phyloP scores from a whole-genome alignment of 208 protist genomes.

The Leptomonas pyrrhocoris region DNA sequence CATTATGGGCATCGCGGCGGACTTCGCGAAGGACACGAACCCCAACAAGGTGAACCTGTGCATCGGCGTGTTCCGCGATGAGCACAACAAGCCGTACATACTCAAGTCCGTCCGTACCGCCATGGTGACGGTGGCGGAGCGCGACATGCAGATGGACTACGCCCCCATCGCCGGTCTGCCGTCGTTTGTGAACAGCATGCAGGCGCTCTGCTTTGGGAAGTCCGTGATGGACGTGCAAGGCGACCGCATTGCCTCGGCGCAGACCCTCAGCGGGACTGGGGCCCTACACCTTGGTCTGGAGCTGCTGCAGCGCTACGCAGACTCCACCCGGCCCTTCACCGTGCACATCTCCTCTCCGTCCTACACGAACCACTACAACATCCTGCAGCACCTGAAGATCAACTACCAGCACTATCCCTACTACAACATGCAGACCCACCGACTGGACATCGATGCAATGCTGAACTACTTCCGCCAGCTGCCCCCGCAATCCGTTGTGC shows the following conservation, averaged over 20 bases:
- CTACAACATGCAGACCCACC: conserved; percentile 63
- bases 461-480: conserved; percentile 58
- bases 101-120: conserved; percentile 90
- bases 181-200: conserved; percentile 73
- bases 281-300: conserved; percentile 72
- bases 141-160: conserved; percentile 91
- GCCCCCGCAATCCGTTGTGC: conserved; percentile 83
- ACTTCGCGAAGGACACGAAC: conserved; percentile 70
- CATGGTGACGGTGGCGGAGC: conserved; percentile 30
- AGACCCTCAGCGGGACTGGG: conserved; percentile 86
- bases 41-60: conserved; percentile 96
- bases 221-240: conserved; percentile 34
- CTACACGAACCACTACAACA: conserved; percentile 80
- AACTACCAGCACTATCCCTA: conserved; percentile 67
- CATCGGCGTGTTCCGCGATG: conserved; percentile 97
- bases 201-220: conserved; percentile 91
- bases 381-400: conserved; percentile 64
- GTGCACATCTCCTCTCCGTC: conserved; percentile 71
- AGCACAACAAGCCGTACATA: conserved; percentile 91
- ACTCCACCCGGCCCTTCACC: conserved; percentile 2
- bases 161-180: conserved; percentile 92
- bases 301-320: conserved; percentile 47
- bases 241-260: conserved; percentile 71
- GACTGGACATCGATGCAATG: conserved; percentile 74
- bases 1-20: conserved; percentile 72